Percentiles rank a stretch among this genome's conserved stretches.
Evolutionary conservation across 441 rosid genomes (phyloP).

Genomic region (Populus tomentosa): DNA sequence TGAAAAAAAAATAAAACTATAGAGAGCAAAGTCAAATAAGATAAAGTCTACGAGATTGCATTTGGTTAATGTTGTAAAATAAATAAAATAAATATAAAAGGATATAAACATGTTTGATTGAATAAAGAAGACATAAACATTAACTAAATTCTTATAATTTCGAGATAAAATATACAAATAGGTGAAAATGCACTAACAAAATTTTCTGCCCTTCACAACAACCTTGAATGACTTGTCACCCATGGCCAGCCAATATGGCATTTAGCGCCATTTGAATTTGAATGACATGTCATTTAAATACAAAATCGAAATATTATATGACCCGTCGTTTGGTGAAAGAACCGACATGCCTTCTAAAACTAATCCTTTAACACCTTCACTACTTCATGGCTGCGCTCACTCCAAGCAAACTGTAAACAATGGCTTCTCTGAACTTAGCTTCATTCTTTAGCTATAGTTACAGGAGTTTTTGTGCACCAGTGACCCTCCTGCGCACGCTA

Average conservation of each 20-base stretch:
- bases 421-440: conserved; percentile 40
- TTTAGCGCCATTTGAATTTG: neutral
- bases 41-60: no score
- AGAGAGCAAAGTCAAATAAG: no score
- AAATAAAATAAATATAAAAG: no score
- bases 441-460: conserved; percentile 41
- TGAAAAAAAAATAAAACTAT: no score
- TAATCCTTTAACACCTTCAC: neutral
- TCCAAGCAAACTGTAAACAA: neutral
- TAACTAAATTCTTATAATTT: no score
- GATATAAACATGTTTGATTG: no score
- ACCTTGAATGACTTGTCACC: neutral
- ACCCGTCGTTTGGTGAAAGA: neutral
- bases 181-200: no score
- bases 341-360: neutral
- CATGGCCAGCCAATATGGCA: neutral
- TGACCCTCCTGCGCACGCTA: conserved; percentile 36
- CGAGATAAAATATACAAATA: no score
- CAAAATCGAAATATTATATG: neutral
- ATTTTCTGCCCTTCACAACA: neutral
- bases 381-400: neutral
- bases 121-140: no score
- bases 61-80: no score
- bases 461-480: conserved; percentile 42
- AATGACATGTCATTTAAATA: neutral